These are phyloP conservation scores for Cladosporium sp. DNA, from an alignment of 2,329 filamentous ascomycete species.

Conservation along the genomic window DNA sequence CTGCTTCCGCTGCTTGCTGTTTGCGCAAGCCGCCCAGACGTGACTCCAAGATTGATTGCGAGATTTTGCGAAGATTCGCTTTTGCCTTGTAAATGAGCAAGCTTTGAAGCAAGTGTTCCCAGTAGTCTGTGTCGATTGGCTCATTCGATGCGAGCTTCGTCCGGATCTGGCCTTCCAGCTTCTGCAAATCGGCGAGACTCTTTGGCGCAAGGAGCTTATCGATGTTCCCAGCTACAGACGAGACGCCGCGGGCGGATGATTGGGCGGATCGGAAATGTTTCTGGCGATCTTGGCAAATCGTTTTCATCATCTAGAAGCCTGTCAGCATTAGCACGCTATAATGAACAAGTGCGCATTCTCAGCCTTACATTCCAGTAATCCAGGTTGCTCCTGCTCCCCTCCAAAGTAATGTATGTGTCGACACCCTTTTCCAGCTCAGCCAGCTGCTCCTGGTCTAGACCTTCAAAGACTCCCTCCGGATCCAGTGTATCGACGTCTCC, in stretches of 20 bases:
- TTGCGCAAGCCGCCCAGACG: conserved; percentile 62
- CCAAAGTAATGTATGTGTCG: conserved; percentile 70
- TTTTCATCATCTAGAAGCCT: conserved; percentile 62
- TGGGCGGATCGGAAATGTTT: conserved; percentile 55
- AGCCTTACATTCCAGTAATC: conserved; percentile 76
- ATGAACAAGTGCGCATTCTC: not conserved
- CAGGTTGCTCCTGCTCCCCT: conserved; percentile 69
- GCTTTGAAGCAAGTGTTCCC: conserved; percentile 85
- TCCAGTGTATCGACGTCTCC: conserved; percentile 73
- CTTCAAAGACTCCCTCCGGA: conserved; percentile 75
- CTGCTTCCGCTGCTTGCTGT: conserved; percentile 64
- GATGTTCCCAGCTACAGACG: conserved; percentile 79
- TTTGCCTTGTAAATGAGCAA: conserved; percentile 88
- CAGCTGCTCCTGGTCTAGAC: conserved; percentile 62
- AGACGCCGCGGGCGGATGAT: conserved; percentile 66
- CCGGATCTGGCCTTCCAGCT: conserved; percentile 80
- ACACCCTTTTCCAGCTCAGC: conserved; percentile 78
- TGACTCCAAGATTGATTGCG: conserved; percentile 66
- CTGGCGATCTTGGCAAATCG: conserved; percentile 74
- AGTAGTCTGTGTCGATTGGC: conserved; percentile 93
- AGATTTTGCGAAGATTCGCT: conserved; percentile 74
- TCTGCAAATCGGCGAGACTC: conserved; percentile 77
- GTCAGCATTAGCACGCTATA: conserved; percentile 17
- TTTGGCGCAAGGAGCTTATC: conserved; percentile 84
- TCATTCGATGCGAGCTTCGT: conserved; percentile 83